A percentile compares a stretch with the other conserved stretches of the same genome.
These are phyloP conservation scores for Vigna angularis DNA, from an alignment of 306 rosid species.

Conservation along the genomic window DNA sequence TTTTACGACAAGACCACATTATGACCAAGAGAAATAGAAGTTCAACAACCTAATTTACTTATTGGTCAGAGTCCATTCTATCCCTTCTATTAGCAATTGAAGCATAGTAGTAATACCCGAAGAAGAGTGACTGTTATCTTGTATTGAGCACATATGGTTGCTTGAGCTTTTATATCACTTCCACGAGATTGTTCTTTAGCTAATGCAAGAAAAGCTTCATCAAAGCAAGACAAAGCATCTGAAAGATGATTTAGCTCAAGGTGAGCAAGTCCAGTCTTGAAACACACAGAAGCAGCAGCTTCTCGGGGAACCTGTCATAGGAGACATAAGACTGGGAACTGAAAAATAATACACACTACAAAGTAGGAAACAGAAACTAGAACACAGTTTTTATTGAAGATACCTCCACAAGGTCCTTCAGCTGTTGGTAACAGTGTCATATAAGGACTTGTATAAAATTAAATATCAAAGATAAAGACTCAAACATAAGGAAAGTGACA, in stretches of 20 bases:
- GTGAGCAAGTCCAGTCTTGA: constrained; percentile 96
- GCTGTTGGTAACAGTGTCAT: background rate
- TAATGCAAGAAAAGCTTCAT: constrained; percentile 93
- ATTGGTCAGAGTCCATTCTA: constrained; percentile 29
- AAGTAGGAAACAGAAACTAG: constrained; percentile 36
- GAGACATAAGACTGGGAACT: constrained; percentile 42
- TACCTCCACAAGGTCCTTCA: constrained; percentile 19
- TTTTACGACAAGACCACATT: constrained; percentile 20
- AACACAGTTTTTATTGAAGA: constrained; percentile 27
- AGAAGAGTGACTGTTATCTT: constrained; percentile 96
- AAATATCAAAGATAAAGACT: constrained; percentile 16
- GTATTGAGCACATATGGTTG: constrained; percentile 98
- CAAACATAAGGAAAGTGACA: constrained; percentile 8
- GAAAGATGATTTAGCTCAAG: constrained; percentile 95
- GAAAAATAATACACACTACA: constrained; percentile 27
- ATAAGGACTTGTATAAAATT: constrained; percentile 7
- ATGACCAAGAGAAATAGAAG: constrained; percentile 41
- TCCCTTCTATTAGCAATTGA: constrained; percentile 20
- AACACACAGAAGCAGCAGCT: constrained; percentile 86
- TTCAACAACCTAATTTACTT: constrained; percentile 31
- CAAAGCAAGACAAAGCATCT: constrained; percentile 93
- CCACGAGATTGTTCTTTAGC: constrained; percentile 98
- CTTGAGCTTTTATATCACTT: constrained; percentile 96
- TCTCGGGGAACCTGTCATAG: constrained; percentile 89
- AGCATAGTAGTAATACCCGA: constrained; percentile 61